Conservation (phyloP, 768 basidiomycete genomes). For the Rhizopogon rudus region DNA sequence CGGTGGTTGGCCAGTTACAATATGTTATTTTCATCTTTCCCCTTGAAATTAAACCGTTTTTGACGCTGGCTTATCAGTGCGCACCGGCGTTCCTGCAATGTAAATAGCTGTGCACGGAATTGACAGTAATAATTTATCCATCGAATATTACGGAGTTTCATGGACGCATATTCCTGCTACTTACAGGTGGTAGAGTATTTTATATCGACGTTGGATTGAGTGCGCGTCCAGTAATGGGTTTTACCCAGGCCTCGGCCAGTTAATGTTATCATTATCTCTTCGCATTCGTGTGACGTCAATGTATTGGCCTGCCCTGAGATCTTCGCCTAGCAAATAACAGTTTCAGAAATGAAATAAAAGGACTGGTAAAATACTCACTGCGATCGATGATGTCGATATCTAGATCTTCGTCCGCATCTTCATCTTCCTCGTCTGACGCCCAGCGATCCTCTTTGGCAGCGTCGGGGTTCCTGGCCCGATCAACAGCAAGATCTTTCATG, state of each 20-base stretch:
- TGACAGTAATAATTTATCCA: neutral
- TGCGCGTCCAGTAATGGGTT: neutral
- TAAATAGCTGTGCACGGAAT: neutral
- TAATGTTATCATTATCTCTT: conserved; percentile 50
- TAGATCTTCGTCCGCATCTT: conserved; percentile 45
- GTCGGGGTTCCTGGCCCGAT: conserved; percentile 59
- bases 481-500: conserved; percentile 76
- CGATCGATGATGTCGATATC: conserved; percentile 63
- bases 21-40: neutral
- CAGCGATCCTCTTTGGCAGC: conserved; percentile 54
- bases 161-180: neutral
- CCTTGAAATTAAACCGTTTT: neutral
- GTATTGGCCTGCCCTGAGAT: conserved; percentile 67
- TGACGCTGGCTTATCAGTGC: neutral
- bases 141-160: neutral
- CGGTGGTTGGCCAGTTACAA: neutral
- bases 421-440: conserved; percentile 54
- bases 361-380: conserved; percentile 41
- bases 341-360: conserved; percentile 8
- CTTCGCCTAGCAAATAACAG: conserved; percentile 45
- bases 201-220: neutral
- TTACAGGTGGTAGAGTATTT: neutral
- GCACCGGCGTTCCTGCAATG: no score
- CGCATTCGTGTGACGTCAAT: conserved; percentile 66
- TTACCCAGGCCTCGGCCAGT: conserved; percentile 70